Evolutionary conservation across 2,329 filamentous ascomycete genomes (phyloP).

Genomic region (Falciphora oryzae): DNA sequence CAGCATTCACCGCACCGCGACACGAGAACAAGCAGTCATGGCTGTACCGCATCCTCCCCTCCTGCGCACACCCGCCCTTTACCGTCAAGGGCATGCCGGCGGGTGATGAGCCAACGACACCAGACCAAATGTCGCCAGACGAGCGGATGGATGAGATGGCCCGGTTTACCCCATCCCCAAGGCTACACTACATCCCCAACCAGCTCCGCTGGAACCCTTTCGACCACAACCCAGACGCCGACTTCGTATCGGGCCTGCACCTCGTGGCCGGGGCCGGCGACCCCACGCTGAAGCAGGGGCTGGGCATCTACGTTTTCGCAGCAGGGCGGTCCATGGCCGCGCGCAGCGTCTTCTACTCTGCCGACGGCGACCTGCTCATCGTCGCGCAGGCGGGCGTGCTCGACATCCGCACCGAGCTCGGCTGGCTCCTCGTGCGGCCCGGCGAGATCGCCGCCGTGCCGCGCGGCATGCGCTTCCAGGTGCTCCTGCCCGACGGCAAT

Average conservation of each 20-base stretch:
- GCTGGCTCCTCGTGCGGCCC: constrained; percentile 53
- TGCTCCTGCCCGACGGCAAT: constrained; percentile 42
- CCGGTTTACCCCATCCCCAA: neutral
- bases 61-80: constrained; percentile 55
- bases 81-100: constrained; percentile 31
- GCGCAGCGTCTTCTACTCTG: constrained; percentile 66
- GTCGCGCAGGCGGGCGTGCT: constrained; percentile 59
- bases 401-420: constrained; percentile 61
- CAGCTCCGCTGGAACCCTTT: constrained; percentile 66
- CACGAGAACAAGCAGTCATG: constrained; percentile 64
- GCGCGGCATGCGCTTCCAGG: constrained; percentile 55
- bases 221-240: constrained; percentile 41
- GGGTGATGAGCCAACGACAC: constrained; percentile 15
- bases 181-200: constrained; percentile 61
- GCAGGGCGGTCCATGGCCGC: constrained; percentile 62
- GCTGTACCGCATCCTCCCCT: constrained; percentile 64
- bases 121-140: neutral
- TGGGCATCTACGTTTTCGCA: constrained; percentile 65
- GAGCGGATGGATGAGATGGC: neutral
- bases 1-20: constrained; percentile 63
- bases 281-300: constrained; percentile 60
- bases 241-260: constrained; percentile 43
- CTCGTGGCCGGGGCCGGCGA: constrained; percentile 66
- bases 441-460: constrained; percentile 61
- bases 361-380: constrained; percentile 62